Conservation (phyloP, 768 basidiomycete species). For the Phaffia tasmanica region DNA sequence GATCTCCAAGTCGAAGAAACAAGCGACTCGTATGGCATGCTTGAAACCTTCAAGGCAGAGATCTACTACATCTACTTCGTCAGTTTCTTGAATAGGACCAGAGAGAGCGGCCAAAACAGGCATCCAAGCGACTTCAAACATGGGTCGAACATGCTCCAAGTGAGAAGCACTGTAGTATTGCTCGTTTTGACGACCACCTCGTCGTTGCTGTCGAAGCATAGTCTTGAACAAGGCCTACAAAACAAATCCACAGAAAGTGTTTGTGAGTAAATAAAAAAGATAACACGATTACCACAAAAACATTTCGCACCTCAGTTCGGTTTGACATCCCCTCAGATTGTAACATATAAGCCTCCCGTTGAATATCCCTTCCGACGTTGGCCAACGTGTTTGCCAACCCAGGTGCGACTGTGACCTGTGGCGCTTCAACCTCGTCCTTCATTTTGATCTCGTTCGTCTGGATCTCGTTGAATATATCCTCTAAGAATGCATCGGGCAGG, state of each 20-base stretch:
- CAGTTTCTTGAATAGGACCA: slow-evolving; percentile 84
- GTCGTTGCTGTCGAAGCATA: slow-evolving; percentile 83
- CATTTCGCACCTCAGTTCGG: slow-evolving; percentile 69
- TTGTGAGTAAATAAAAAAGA: background rate
- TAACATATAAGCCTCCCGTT: slow-evolving; percentile 88
- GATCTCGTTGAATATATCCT: slow-evolving; percentile 78
- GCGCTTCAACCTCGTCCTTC: slow-evolving; percentile 83
- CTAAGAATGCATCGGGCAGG: slow-evolving; percentile 74
- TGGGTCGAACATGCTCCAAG: slow-evolving; percentile 89
- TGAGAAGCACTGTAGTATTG: slow-evolving; percentile 96
- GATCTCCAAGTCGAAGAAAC: slow-evolving; percentile 91
- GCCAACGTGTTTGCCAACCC: slow-evolving; percentile 74
- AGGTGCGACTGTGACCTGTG: slow-evolving; percentile 42
- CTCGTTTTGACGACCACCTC: slow-evolving; percentile 50
- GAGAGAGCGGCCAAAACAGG: slow-evolving; percentile 92
- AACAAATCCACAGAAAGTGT: slow-evolving; percentile 3
- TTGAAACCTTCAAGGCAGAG: slow-evolving; percentile 92
- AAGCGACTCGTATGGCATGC: slow-evolving; percentile 89
- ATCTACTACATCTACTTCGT: slow-evolving; percentile 83
- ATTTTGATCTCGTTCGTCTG: slow-evolving; percentile 86
- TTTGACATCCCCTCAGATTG: slow-evolving; percentile 93
- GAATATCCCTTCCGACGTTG: slow-evolving; percentile 83
- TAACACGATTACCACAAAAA: no score
- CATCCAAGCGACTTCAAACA: slow-evolving; percentile 99
- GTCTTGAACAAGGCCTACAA: slow-evolving; percentile 76